Base-by-base conservation (phyloP, 208 protist species). In the Phytomonas sp. region DNA sequence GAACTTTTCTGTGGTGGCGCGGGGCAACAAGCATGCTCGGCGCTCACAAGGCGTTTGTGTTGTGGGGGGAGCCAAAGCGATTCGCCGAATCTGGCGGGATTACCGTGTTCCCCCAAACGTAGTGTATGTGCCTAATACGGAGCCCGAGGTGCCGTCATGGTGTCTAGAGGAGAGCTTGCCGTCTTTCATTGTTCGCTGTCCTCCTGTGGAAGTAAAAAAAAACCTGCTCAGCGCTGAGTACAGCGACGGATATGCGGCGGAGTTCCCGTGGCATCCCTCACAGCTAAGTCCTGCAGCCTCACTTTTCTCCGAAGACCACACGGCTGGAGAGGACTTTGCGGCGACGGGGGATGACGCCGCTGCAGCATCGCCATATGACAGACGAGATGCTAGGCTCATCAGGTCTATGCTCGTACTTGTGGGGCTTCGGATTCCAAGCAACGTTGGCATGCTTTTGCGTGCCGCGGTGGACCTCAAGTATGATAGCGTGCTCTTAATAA, bases 341-440 rank as follows among this genome's bases (percentile, higher is more conserved):
- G 32, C 37, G 37, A 23, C 60, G 59, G 29, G 23, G 36, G 23
- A 19, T 34, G n/a, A n/a, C 14, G 26, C 65, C 19, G 11, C 32
- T 19, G 61, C 14, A 31, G 29, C 66, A 29, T 56, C 29, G 33
- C 19, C 34, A 40, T 70, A n/a, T 29, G 66, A 52, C n/a, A 31
- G 23, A 30, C 14, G 62, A 23, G 29, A 31, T 3, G 19, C 60
- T 56, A 62, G 63, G 67, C 68, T 64, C 26, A 74, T 91, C 36
- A 6, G 59, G 0, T 84, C 84, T 30, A 89, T 91, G 85, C 63
- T 92, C 16, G 87, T 91, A 37, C 74, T 95, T 8, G 80, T 91
- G 14, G 87, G 89, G 19, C 76, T 95, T 49, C 84, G 87, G 72
- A 91, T 95, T 70, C 89, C 89, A 1, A 93, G 89, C 69, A 95